phyloP scores from a whole-genome alignment of 306 rosid species.

The Acacia confusa region DNA sequence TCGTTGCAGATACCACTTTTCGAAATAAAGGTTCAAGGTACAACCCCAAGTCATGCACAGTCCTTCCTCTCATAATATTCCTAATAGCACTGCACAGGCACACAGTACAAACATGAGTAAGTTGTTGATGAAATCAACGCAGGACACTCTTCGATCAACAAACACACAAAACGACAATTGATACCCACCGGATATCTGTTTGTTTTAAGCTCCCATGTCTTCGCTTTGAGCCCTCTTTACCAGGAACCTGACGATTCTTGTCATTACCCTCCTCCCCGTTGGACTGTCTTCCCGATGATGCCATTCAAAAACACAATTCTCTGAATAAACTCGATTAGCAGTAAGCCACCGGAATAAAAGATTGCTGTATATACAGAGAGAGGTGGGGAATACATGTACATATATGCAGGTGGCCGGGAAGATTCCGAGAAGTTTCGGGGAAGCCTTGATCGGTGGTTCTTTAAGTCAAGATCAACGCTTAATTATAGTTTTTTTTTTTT shows the following conservation, averaged over 20 bases:
- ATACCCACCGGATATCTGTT: not conserved
- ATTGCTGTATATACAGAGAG: not conserved
- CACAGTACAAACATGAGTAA: not conserved
- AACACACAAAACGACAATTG: not conserved
- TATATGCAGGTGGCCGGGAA: not conserved
- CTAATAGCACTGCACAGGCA: not conserved
- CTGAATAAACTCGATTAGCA: not conserved
- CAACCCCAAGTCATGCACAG: not conserved
- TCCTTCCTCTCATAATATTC: not conserved
- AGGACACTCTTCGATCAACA: not conserved
- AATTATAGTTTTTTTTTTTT: not conserved
- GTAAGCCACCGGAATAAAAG: not conserved
- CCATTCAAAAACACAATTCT: not conserved
- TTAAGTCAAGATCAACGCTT: not conserved
- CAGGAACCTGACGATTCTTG: not conserved
- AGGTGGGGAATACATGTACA: not conserved
- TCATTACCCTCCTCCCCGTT: not conserved
- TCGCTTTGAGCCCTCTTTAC: not conserved
- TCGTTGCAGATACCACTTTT: conserved; percentile 47
- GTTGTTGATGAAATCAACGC: not conserved
- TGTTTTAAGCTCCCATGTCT: conserved; percentile 12
- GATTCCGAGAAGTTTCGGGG: not conserved
- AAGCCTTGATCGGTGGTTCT: not conserved
- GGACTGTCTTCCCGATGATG: not conserved
- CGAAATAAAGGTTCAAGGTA: conserved; percentile 43